Evolutionary conservation across 371 early-diverging fungal species (phyloP).

Genomic region (Lichtheimia ramosa): DNA sequence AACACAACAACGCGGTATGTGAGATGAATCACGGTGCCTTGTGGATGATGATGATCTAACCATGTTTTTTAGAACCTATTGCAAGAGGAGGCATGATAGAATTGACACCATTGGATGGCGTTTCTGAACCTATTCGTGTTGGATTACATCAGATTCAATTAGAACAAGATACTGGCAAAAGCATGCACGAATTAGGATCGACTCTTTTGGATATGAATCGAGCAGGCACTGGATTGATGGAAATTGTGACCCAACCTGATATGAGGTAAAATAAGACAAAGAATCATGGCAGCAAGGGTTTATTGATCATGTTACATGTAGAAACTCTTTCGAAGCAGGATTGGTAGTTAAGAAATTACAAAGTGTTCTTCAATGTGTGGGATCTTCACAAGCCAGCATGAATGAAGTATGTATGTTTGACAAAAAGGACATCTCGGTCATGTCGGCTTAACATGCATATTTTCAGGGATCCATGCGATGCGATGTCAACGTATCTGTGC

Average conservation of each 20-base stretch:
- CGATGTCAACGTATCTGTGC: constrained; percentile 91
- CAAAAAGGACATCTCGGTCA: no score
- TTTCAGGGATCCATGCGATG: constrained; percentile 82
- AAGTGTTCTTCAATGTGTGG: constrained; percentile 67
- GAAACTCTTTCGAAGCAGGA: constrained; percentile 75
- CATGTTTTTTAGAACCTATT: constrained; percentile 73
- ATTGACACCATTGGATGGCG: constrained; percentile 57
- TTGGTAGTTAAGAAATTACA: constrained; percentile 78
- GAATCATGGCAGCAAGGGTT: no score
- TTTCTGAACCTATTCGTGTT: constrained; percentile 46
- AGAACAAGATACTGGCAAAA: constrained; percentile 93
- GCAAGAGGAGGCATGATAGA: constrained; percentile 61
- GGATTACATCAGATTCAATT: constrained; percentile 85
- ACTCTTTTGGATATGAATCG: constrained; percentile 85
- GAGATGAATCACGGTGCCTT: no score
- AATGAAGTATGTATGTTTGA: constrained; percentile 62
- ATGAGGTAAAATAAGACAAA: no score
- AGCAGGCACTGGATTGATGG: constrained; percentile 85
- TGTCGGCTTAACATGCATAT: not conserved
- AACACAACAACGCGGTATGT: constrained; percentile 78
- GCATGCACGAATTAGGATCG: constrained; percentile 62
- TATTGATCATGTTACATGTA: constrained; percentile 3
- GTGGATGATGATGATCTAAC: no score
- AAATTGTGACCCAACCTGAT: constrained; percentile 91
- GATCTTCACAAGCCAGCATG: constrained; percentile 79